Conservation (phyloP, 2,329 filamentous ascomycete species). For the Venturia carpophila region DNA sequence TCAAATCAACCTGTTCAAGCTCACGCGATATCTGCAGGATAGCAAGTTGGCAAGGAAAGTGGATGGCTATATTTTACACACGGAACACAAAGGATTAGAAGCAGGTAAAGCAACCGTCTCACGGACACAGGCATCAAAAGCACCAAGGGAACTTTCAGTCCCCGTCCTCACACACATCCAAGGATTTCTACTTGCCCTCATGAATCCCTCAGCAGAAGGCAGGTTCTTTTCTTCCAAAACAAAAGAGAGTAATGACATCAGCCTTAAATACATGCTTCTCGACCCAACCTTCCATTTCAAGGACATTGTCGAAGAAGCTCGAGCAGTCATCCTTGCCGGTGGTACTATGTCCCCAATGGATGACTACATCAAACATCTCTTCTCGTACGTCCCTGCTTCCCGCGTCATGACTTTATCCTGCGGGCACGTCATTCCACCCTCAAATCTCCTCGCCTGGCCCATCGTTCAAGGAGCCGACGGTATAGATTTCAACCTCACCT, state of each 20-base stretch:
- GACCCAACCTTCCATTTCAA: constrained; percentile 89
- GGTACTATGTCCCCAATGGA: constrained; percentile 97
- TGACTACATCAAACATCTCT: constrained; percentile 80
- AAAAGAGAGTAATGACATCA: constrained; percentile 43
- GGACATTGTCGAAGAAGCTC: constrained; percentile 73
- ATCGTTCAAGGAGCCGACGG: constrained; percentile 46
- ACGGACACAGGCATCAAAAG: constrained; percentile 8
- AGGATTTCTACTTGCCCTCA: constrained; percentile 68
- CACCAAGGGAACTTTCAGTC: constrained; percentile 27
- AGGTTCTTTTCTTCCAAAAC: constrained; percentile 49
- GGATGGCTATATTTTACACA: constrained; percentile 70
- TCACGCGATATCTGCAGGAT: constrained; percentile 79
- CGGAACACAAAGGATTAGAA: constrained; percentile 40
- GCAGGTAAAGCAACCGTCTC: constrained; percentile 19
- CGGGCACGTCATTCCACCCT: constrained; percentile 81
- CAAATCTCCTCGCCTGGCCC: constrained; percentile 72
- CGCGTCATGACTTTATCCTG: constrained; percentile 79
- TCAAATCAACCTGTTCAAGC: constrained; percentile 87
- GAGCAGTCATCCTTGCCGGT: constrained; percentile 83
- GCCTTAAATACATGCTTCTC: constrained; percentile 76
- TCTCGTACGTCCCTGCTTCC: constrained; percentile 59
- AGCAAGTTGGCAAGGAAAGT: constrained; percentile 93
- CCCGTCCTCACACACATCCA: constrained; percentile 57
- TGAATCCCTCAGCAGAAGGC: constrained; percentile 69
- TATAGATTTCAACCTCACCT: constrained; percentile 75